phyloP scores from a whole-genome alignment of 768 basidiomycete genomes.

The Mycena crocata region DNA sequence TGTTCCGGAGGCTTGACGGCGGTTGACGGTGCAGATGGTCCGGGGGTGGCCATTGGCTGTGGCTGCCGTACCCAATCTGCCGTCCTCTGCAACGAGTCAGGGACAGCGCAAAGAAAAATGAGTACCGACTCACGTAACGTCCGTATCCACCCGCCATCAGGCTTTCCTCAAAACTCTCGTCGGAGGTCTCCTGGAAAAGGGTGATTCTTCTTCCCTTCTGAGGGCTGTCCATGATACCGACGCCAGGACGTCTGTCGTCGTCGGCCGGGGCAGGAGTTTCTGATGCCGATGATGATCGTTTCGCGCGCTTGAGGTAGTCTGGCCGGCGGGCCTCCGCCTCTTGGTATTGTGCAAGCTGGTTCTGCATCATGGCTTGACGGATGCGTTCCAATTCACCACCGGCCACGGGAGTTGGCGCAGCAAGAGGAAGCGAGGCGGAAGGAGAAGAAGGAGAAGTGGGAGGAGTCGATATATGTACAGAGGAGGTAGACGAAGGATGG shows the following conservation, averaged over 20 bases:
- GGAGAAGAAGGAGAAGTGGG: conserved; percentile 34
- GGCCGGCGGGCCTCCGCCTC: conserved; percentile 75
- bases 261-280: conserved; percentile 51
- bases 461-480: conserved; percentile 35
- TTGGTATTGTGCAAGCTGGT: conserved; percentile 58
- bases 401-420: conserved; percentile 41
- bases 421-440: conserved; percentile 39
- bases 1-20: conserved; percentile 56
- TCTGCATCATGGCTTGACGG: conserved; percentile 63
- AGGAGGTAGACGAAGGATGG: conserved; percentile 27
- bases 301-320: conserved; percentile 75
- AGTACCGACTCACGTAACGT: conserved; percentile 66
- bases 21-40: conserved; percentile 54
- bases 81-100: conserved; percentile 55
- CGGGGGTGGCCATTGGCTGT: conserved; percentile 59
- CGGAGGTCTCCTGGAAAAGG: conserved; percentile 84
- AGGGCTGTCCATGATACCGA: conserved; percentile 79
- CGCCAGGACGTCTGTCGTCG: conserved; percentile 45
- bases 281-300: conserved; percentile 57
- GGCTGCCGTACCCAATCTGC: conserved; percentile 72
- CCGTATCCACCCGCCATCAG: conserved; percentile 87
- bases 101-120: neutral
- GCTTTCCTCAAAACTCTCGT: conserved; percentile 88
- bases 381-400: conserved; percentile 74
- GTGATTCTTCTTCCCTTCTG: conserved; percentile 78